Conservation (phyloP, 1,284 basidiomycete genomes). For the Cutaneotrichosporon sp. region DNA sequence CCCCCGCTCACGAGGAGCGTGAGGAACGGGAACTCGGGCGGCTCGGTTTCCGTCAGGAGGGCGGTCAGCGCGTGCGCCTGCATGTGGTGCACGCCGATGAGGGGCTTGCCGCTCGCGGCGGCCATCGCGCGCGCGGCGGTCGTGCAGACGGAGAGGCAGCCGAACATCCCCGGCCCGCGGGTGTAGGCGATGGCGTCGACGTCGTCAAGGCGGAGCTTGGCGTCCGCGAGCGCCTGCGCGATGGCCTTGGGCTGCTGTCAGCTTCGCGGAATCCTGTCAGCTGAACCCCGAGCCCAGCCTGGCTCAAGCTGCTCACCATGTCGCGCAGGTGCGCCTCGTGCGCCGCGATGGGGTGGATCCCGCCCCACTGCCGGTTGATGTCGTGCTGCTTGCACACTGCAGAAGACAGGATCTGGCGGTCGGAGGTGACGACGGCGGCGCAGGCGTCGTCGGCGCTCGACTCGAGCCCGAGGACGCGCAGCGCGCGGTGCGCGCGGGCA, state of each 20-base stretch:
- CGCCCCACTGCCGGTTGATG: conserved; percentile 61
- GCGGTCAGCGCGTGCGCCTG: conserved; percentile 93
- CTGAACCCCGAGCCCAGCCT: too few species aligned
- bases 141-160: conserved; percentile 73
- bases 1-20: conserved; percentile 86
- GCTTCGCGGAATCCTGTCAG: too few species aligned
- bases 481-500: conserved; percentile 15
- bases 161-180: conserved; percentile 81
- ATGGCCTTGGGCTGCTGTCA: conserved; percentile 70
- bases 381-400: conserved; percentile 76
- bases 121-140: conserved; percentile 80
- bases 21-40: conserved; percentile 79
- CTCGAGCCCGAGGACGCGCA: conserved; percentile 70
- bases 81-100: conserved; percentile 94
- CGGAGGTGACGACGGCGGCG: conserved; percentile 72
- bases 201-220: conserved; percentile 62
- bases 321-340: conserved; percentile 67
- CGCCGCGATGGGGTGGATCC: conserved; percentile 79
- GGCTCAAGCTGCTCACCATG: conserved; percentile 71
- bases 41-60: conserved; percentile 63
- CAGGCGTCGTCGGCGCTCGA: conserved; percentile 88
- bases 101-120: conserved; percentile 70
- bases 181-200: conserved; percentile 89
- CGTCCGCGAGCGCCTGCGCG: conserved; percentile 65
- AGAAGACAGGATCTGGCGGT: conserved; percentile 71